phyloP scores from a whole-genome alignment of 495 filamentous ascomycete genomes.

The Lichenothelia convexa region DNA sequence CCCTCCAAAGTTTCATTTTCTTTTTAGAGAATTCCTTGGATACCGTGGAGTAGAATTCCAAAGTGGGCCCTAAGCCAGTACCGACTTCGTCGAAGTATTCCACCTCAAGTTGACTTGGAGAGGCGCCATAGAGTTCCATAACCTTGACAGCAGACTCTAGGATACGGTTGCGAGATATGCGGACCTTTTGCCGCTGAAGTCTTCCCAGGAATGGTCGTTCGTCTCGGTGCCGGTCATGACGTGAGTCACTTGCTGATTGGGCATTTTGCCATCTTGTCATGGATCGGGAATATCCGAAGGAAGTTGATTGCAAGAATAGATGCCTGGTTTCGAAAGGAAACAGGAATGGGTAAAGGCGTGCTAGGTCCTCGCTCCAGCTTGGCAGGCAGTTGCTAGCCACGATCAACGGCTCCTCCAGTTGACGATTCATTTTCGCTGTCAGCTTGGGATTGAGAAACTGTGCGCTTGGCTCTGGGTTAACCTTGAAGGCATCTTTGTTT shows the following conservation, averaged over 20 bases:
- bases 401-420: constrained; percentile 94
- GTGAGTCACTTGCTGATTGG: constrained; percentile 56
- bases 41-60: constrained; percentile 97
- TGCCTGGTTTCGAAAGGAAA: constrained; percentile 98
- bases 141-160: constrained; percentile 95
- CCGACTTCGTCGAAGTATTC: constrained; percentile 99
- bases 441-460: constrained; percentile 99
- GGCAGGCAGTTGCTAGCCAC: constrained; percentile 95
- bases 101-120: constrained; percentile 86
- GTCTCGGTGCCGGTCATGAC: constrained; percentile 68
- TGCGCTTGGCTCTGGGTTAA: constrained; percentile 70
- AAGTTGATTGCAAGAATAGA: constrained; percentile 92
- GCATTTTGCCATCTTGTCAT: constrained; percentile 97
- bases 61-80: constrained; percentile 84
- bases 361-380: constrained; percentile 93
- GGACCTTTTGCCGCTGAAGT: constrained; percentile 90
- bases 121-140: constrained; percentile 98
- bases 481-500: constrained; percentile 46
- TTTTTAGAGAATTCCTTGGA: constrained; percentile 96
- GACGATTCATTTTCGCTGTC: constrained; percentile 95
- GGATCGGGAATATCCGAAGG: constrained; percentile 92
- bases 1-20: constrained; percentile 90
- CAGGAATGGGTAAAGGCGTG: constrained; percentile 89
- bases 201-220: constrained; percentile 85
- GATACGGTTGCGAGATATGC: constrained; percentile 81